phyloP scores from a whole-genome alignment of 108 stramenopile species.

The Skeletonema tropicum region DNA sequence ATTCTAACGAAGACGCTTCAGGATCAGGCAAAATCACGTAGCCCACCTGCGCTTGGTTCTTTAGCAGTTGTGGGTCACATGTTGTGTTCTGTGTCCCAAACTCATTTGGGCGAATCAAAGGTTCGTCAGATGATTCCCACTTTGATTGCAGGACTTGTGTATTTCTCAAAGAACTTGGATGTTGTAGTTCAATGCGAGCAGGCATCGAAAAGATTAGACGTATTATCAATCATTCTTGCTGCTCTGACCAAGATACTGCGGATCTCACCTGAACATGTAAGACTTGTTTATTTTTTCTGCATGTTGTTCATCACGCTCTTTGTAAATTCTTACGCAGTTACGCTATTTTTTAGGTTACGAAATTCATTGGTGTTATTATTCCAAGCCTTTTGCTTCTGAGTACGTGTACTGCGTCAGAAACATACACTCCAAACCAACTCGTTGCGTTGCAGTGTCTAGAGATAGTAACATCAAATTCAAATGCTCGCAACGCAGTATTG shows the following conservation, averaged over 20 bases:
- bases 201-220: slow-evolving; percentile 7
- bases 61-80: slow-evolving; percentile 36
- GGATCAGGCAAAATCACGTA: slow-evolving; percentile 42
- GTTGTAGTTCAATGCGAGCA: slow-evolving; percentile 18
- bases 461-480: slow-evolving; percentile 21
- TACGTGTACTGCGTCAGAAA: slow-evolving; percentile 3
- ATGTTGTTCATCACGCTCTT: background rate
- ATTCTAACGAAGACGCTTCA: slow-evolving; percentile 38
- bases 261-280: slow-evolving; percentile 35
- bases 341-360: slow-evolving; percentile 24
- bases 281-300: background rate
- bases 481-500: slow-evolving; percentile 30
- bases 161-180: slow-evolving; percentile 41
- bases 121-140: slow-evolving; percentile 34
- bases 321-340: slow-evolving; percentile 5
- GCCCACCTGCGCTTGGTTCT: slow-evolving; percentile 41
- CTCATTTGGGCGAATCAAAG: slow-evolving; percentile 36
- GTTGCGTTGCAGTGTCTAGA: slow-evolving; percentile 47
- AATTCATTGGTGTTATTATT: slow-evolving; percentile 38
- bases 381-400: slow-evolving; percentile 42
- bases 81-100: slow-evolving; percentile 33
- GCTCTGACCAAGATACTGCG: slow-evolving; percentile 37
- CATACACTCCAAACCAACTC: slow-evolving; percentile 37
- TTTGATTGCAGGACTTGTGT: slow-evolving; percentile 43
- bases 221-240: slow-evolving; percentile 32